These are phyloP conservation scores for Emmonsiellopsis sp. DNA, from an alignment of 2,329 filamentous ascomycete genomes.

Conservation along the genomic window DNA sequence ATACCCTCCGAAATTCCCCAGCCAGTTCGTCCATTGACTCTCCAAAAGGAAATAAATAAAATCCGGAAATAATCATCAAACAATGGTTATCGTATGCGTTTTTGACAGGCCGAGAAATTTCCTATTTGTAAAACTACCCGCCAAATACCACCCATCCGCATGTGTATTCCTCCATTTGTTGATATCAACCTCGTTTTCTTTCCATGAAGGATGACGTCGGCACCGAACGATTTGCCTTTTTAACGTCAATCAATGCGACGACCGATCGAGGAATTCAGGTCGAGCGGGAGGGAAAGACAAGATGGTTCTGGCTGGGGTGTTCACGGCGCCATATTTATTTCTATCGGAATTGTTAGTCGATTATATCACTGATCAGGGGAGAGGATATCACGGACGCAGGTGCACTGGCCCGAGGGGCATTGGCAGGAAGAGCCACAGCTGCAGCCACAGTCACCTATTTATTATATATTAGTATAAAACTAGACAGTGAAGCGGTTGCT, in stretches of 20 bases:
- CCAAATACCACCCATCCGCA: too few species aligned
- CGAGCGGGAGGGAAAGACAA: neutral
- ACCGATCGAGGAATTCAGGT: neutral
- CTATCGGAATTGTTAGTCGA: neutral
- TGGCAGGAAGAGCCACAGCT: slow-evolving; percentile 2
- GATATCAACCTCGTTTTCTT: too few species aligned
- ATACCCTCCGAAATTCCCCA: neutral
- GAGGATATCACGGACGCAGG: neutral
- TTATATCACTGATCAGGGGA: neutral
- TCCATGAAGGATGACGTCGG: too few species aligned
- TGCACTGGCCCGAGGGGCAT: slow-evolving; percentile 1
- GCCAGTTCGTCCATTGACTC: neutral
- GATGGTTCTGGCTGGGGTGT: neutral
- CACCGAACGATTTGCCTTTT: too few species aligned
- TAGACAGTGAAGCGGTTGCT: neutral
- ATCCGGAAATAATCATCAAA: neutral
- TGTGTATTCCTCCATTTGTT: too few species aligned
- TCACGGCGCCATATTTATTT: neutral
- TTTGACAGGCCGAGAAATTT: too few species aligned
- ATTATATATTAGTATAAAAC: neutral
- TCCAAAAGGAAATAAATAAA: neutral
- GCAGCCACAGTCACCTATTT: slow-evolving; percentile 5
- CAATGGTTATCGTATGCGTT: neutral
- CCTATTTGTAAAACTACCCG: too few species aligned
- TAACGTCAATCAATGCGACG: too few species aligned